Conservation (phyloP, 495 filamentous ascomycete genomes). For the Filosporella fistucella region DNA sequence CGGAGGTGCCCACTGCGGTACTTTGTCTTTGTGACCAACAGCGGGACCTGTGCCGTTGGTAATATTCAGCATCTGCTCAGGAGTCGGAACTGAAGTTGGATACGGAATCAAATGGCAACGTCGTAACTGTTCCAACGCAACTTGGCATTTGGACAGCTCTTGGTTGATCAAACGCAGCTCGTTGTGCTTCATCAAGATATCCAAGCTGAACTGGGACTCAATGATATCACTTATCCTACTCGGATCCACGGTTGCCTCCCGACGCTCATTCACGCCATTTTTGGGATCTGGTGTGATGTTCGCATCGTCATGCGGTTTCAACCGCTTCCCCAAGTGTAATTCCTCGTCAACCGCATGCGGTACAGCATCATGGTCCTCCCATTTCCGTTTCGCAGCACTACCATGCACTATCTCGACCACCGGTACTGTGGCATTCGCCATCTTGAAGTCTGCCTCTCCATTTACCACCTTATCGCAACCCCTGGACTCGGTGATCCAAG, state of each 20-base stretch:
- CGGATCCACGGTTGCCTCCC: constrained; percentile 14
- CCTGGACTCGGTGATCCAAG: constrained; percentile 52
- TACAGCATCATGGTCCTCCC: constrained; percentile 13
- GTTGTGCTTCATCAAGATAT: constrained; percentile 90
- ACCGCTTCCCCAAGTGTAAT: too few relatives aligned
- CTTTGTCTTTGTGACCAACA: constrained; percentile 51
- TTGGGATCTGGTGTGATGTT: too few relatives aligned
- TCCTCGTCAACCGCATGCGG: neutral
- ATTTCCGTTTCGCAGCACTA: constrained; percentile 53
- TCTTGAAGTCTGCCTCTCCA: constrained; percentile 22
- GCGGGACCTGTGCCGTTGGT: constrained; percentile 67
- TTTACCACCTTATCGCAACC: constrained; percentile 44
- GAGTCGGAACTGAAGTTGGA: constrained; percentile 57
- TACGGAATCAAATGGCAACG: constrained; percentile 89
- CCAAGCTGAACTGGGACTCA: constrained; percentile 80
- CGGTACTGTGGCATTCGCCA: constrained; percentile 24
- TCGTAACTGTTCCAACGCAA: constrained; percentile 91
- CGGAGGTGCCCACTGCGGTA: constrained; percentile 61
- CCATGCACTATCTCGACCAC: constrained; percentile 35
- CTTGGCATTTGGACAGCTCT: constrained; percentile 92
- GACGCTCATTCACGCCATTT: constrained; percentile 6
- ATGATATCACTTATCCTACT: constrained; percentile 62
- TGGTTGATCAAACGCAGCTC: constrained; percentile 93
- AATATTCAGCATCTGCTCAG: constrained; percentile 58
- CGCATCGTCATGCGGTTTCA: too few relatives aligned